Conservation (phyloP, 805 yeast genomes). For the Hemisphaericaspora nanyangensis region DNA sequence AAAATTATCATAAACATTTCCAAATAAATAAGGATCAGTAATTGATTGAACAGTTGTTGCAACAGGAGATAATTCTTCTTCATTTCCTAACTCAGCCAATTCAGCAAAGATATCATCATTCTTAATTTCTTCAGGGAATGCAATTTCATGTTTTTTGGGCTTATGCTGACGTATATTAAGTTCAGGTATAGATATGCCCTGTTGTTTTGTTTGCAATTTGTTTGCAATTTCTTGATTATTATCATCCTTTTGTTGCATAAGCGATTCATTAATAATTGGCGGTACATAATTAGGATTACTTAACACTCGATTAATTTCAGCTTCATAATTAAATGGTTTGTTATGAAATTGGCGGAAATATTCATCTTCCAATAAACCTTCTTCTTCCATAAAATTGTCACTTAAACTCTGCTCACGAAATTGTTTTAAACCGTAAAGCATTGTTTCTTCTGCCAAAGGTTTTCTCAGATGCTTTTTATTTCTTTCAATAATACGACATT, state of each 20-base stretch:
- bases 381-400: constrained; percentile 30
- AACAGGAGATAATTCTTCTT: constrained; percentile 1
- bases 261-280: constrained; percentile 8
- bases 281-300: constrained; percentile 11
- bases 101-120: constrained; percentile 10
- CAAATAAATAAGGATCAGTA: constrained; percentile 8
- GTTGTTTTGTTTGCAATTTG: constrained; percentile 2
- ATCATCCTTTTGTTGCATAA: background rate
- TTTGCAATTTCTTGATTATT: background rate
- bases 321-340: constrained; percentile 12
- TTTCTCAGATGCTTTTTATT: constrained; percentile 40
- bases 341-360: constrained; percentile 11
- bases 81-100: constrained; percentile 9
- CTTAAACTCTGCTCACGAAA: constrained; percentile 36
- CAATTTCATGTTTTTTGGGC: constrained; percentile 1
- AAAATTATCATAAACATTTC: constrained; percentile 10
- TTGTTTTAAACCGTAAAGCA: constrained; percentile 43
- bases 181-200: constrained; percentile 1
- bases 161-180: background rate
- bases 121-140: constrained; percentile 3
- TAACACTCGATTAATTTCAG: constrained; percentile 9
- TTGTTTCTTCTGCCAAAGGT: constrained; percentile 45
- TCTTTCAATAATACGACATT: constrained; percentile 54
- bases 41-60: background rate
- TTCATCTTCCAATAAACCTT: constrained; percentile 16